phyloP scores from a whole-genome alignment of 192 early-diverging fungal species.

The Entophlyctis luteolus region DNA sequence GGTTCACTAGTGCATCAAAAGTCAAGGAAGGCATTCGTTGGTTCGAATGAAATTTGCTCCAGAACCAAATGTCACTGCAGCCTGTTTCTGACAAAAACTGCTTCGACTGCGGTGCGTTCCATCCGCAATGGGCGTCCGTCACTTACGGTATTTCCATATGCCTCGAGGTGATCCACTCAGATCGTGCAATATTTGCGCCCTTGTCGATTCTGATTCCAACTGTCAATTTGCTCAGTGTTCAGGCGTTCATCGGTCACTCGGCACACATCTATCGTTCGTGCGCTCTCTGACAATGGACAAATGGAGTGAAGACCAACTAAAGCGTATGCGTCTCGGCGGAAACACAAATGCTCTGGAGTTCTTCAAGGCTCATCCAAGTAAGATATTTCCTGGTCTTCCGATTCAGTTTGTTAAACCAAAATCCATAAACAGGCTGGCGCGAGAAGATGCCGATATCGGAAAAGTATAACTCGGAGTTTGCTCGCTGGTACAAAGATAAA shows the following conservation, averaged over 20 bases:
- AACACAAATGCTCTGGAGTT: slow-evolving; percentile 83
- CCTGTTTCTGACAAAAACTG: slow-evolving; percentile 51
- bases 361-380: slow-evolving; percentile 67
- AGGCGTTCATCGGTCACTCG: slow-evolving; percentile 27
- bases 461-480: slow-evolving; percentile 86
- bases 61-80: too few relatives aligned
- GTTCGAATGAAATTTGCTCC: too few relatives aligned
- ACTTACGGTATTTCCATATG: slow-evolving; percentile 92
- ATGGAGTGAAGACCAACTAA: slow-evolving; percentile 92
- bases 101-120: slow-evolving; percentile 85
- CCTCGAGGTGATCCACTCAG: neutral
- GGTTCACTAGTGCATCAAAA: too few relatives aligned
- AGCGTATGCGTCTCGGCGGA: slow-evolving; percentile 90
- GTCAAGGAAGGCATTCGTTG: too few relatives aligned
- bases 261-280: slow-evolving; percentile 77
- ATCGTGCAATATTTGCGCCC: neutral
- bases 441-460: slow-evolving; percentile 71
- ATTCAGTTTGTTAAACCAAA: neutral
- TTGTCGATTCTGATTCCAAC: slow-evolving; percentile 90
- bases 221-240: slow-evolving; percentile 64
- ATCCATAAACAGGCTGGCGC: slow-evolving; percentile 59
- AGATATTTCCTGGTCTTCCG: neutral
- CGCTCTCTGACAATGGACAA: slow-evolving; percentile 98
- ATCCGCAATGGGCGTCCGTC: slow-evolving; percentile 69
- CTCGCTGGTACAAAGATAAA: slow-evolving; percentile 83